A percentile compares a stretch with the other conserved stretches of the same genome.
Conservation (phyloP, 2,329 filamentous ascomycete species). For the Tympanopsis confertula region DNA sequence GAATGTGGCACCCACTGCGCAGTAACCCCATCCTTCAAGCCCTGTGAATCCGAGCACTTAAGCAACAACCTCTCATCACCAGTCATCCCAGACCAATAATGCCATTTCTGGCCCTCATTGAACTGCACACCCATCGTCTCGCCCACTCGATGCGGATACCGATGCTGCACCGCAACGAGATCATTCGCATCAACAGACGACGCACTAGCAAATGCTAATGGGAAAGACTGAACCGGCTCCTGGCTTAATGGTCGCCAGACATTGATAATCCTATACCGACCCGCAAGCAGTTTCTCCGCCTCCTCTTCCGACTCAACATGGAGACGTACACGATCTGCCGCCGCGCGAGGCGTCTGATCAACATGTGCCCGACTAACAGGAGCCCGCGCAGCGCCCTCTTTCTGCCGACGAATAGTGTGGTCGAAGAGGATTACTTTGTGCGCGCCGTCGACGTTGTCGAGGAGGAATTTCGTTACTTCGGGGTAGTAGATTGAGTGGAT, state of each 20-base stretch:
- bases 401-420: constrained; percentile 53
- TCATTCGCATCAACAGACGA: constrained; percentile 41
- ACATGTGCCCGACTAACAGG: constrained; percentile 63
- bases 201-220: constrained; percentile 56
- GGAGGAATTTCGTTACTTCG: constrained; percentile 47
- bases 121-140: constrained; percentile 50
- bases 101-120: constrained; percentile 47
- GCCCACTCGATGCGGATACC: constrained; percentile 23
- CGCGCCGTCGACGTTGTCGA: constrained; percentile 37
- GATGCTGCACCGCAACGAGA: constrained; percentile 51
- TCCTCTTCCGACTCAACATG: constrained; percentile 40
- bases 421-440: constrained; percentile 60
- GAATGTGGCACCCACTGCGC: constrained; percentile 37
- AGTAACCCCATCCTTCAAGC: constrained; percentile 23
- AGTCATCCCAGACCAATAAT: constrained; percentile 58
- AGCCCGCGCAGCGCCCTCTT: constrained; percentile 41
- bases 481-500: constrained; percentile 46
- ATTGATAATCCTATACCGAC: constrained; percentile 57
- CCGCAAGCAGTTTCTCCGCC: constrained; percentile 40
- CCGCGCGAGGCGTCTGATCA: constrained; percentile 56
- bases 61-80: constrained; percentile 33
- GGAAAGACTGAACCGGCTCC: constrained; percentile 47
- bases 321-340: constrained; percentile 46
- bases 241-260: constrained; percentile 56
- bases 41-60: constrained; percentile 41